Evolutionary conservation across 345 rosid species (phyloP).

Genomic region (Eucalyptus urophylla): DNA sequence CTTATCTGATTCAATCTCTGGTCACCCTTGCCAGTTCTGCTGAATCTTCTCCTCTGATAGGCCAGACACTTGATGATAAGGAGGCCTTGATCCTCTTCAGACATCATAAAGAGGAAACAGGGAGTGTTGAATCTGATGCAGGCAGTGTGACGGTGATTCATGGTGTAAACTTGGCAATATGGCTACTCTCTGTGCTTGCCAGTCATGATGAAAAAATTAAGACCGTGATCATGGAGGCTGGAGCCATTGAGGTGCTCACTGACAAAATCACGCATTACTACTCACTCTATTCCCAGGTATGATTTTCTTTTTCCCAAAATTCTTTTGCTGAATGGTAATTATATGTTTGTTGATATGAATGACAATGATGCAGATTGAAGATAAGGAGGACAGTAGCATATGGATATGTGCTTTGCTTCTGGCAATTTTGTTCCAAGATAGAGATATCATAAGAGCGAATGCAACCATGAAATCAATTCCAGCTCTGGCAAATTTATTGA

Average conservation of each 20-base stretch:
- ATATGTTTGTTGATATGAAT: slow-evolving; percentile 1
- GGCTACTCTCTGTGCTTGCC: slow-evolving; percentile 91
- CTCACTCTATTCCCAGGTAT: slow-evolving; percentile 68
- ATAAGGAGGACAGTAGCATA: slow-evolving; percentile 70
- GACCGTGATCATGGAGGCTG: slow-evolving; percentile 80
- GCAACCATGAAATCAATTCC: slow-evolving; percentile 92
- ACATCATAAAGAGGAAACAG: slow-evolving; percentile 40
- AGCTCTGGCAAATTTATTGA: slow-evolving; percentile 73
- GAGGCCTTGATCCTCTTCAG: slow-evolving; percentile 54
- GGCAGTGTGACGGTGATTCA: slow-evolving; percentile 43
- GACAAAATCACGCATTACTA: slow-evolving; percentile 56
- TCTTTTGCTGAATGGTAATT: not conserved
- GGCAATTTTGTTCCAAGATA: slow-evolving; percentile 87
- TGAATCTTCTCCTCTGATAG: slow-evolving; percentile 28
- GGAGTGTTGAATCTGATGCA: slow-evolving; percentile 26
- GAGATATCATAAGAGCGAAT: slow-evolving; percentile 86
- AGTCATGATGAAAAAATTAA: slow-evolving; percentile 79
- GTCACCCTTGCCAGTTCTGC: slow-evolving; percentile 48
- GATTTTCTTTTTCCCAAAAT: not conserved
- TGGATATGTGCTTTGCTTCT: slow-evolving; percentile 96
- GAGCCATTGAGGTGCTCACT: slow-evolving; percentile 79
- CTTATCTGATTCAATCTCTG: slow-evolving; percentile 64
- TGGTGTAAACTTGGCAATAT: slow-evolving; percentile 74
- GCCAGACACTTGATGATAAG: slow-evolving; percentile 30
- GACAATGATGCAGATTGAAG: slow-evolving; percentile 56